Evolutionary conservation across 768 basidiomycete species (phyloP), one percentile per base, ranked within the genome.

Genomic region (Tylopilus balloui): DNA sequence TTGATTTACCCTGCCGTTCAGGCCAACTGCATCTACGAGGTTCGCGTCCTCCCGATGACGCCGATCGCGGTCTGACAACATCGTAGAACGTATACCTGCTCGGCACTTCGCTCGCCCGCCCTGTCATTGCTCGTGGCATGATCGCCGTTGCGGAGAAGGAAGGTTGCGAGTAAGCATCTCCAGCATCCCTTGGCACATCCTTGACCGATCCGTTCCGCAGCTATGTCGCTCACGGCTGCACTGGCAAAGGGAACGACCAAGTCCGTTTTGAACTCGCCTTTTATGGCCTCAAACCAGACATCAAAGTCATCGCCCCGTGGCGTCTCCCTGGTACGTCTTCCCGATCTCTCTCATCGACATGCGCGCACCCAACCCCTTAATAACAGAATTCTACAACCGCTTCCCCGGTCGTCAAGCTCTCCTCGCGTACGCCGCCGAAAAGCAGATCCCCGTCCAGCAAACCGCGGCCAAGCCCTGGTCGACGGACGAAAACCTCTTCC

Each of bases 301-400:
- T 99, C 81, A 97, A 97, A 72, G 94, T 98, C 62, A 83, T 99
- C 64, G 94, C 96, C 14, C 96, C 96, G 41, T 99, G 96, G 96
- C 84, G 96, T 55, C 80, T 94, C 55, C 91, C 95, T 54, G 89
- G 92, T 92, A 57, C 28, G 51, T 32, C 17, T 13, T 4, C 10
- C 34, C 34, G 9, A 1, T 4, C 12, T 28, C 12, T 23, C 20
- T 8, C 25, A 21, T 20, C 35, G 12, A 34, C 35, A n/a, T n/a
- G 17, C n/a, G 25, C 42, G 51, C 41, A 49, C 25, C 9, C 1
- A 3, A 11, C 4, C n/a, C n/a, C n/a, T n/a, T n/a, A n/a, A 25
- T 21, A 53, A 4, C 32, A 88, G 96, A 86, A 63, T 98, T 98
- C 75, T 99, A 97, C 79, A 79, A 95, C 71, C 91, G 93, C 51